Evolutionary conservation across 208 protist species (phyloP).

Genomic region (Crithidia fasciculata): DNA sequence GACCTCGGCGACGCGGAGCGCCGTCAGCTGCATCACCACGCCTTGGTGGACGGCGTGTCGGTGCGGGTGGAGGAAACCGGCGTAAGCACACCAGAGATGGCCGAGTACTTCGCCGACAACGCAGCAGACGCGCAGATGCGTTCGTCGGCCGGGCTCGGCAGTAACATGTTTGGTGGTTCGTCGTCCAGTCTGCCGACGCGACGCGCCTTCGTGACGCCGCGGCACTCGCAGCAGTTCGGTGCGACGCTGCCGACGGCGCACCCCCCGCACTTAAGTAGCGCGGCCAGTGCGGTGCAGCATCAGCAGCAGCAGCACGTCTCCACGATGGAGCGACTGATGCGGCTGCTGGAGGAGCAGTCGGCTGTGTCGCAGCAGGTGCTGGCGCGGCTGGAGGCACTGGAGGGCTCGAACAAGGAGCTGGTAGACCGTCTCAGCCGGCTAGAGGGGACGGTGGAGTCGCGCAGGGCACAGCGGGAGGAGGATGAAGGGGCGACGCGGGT

Average conservation of each 20-base stretch:
- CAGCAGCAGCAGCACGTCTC: background rate
- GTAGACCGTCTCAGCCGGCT: slow-evolving; percentile 18
- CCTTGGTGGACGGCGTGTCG: background rate
- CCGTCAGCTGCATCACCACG: too few relatives aligned
- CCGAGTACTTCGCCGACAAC: slow-evolving; percentile 40
- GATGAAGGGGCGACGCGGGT: slow-evolving; percentile 2
- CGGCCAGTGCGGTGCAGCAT: background rate
- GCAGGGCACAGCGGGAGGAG: background rate
- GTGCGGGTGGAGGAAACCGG: slow-evolving; percentile 25
- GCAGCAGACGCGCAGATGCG: background rate
- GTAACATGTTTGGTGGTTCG: background rate
- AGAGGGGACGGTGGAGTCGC: slow-evolving; percentile 3
- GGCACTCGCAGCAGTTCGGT: slow-evolving; percentile 20
- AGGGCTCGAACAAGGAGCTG: slow-evolving; percentile 22
- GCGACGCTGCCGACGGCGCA: background rate
- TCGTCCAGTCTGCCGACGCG: slow-evolving; percentile 1
- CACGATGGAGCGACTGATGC: slow-evolving; percentile 21
- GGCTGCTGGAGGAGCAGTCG: slow-evolving; percentile 32
- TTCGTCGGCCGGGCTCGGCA: slow-evolving; percentile 3
- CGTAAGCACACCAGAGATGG: slow-evolving; percentile 48
- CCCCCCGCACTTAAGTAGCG: background rate
- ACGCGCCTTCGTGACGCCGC: slow-evolving; percentile 4
- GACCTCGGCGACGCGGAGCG: background rate
- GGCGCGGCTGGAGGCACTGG: slow-evolving; percentile 23
- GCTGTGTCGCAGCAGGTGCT: slow-evolving; percentile 23